Base-by-base conservation (phyloP, 495 filamentous ascomycete genomes). In the Rostrohypoxylon terebratum region DNA sequence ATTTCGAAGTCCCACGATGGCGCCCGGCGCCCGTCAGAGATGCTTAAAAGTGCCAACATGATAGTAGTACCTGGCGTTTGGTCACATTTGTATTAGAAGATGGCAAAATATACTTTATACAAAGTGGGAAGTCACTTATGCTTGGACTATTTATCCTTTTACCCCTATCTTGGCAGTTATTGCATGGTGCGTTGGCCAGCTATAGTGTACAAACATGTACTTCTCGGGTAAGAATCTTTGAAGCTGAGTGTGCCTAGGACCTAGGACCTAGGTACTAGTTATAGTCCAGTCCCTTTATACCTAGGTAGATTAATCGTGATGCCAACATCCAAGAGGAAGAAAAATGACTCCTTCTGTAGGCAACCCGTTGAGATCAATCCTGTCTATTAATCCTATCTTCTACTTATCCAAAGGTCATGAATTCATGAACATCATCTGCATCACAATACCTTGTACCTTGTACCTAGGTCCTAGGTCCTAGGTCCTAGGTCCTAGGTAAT, bases 331-430 rank as follows among this genome's bases (percentile, higher is more conserved):
- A 8, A 38, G 11, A 4, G 11, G 34, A 38, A 38, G 11, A 38
- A 8, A 13, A 4, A 38, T 38, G 34, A 28, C 28, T 28, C 3
- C 28, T 28, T 28, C 34, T 9, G 16, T 44, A 23, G 48, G 28
- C 28, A 3, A 28, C 3, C 28, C 10, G 28, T 28, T 51, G 48
- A 38, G 9, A 58, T 33, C 2, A 40, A 20, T 38, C 54, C 6
- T n/a, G 33, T 58, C 16, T 58, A 58, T 11, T 11, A 23, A 8
- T 8, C 13, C 14, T 31, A 36, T 34, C 3, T 42, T 66, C 20
- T 45, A 45, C 9, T 21, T 63, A 45, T 48, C 58, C 16, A 53
- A 61, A 11, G 47, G 48, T 67, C 63, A 25, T 72, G 36, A 62
- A 23, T 25, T 36, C 58, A 45, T 54, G 28, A 28, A 1, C 11